Percentiles rank a stretch among this genome's conserved stretches.
These are phyloP conservation scores for Aspergillus hiratsukae DNA, from an alignment of 2,329 filamentous ascomycete species.

Conservation along the genomic window DNA sequence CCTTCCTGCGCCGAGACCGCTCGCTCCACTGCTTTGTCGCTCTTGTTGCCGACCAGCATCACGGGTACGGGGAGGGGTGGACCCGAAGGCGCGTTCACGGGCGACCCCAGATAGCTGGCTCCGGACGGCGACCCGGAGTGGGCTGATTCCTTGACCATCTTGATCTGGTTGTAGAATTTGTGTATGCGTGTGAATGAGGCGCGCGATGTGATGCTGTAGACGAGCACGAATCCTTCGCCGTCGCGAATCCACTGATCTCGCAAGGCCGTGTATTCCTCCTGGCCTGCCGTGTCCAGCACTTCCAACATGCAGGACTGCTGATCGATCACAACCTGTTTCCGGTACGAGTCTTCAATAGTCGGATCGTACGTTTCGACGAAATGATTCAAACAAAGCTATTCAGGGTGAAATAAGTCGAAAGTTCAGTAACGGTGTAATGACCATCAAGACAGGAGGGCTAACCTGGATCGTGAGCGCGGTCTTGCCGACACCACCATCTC, in stretches of 20 bases:
- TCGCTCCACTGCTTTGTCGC: constrained; percentile 89
- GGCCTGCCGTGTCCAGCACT: constrained; percentile 92
- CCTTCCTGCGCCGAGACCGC: constrained; percentile 97
- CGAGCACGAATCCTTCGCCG: constrained; percentile 93
- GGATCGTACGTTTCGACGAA: constrained; percentile 88
- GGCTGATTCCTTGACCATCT: constrained; percentile 87
- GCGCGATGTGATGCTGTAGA: constrained; percentile 97
- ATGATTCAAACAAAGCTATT: constrained; percentile 87
- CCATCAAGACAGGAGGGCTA: constrained; percentile 15
- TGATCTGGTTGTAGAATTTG: constrained; percentile 94
- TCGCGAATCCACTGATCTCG: constrained; percentile 98
- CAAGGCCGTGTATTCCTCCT: constrained; percentile 96
- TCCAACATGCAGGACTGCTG: constrained; percentile 95
- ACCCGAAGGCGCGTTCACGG: constrained; percentile 41
- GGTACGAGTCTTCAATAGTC: constrained; percentile 65
- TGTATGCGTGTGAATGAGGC: constrained; percentile 94
- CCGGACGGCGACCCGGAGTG: constrained; percentile 52
- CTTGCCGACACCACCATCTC: constrained; percentile 91
- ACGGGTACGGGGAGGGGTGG: constrained; percentile 71
- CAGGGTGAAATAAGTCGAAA: constrained; percentile 2
- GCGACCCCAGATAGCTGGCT: constrained; percentile 48
- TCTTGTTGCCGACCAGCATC: constrained; percentile 99
- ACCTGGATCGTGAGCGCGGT: constrained; percentile 85
- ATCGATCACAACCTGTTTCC: constrained; percentile 78
- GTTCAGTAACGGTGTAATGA: neutral